Evolutionary conservation across 2,329 filamentous ascomycete species (phyloP).

Genomic region (Capronia coronata): DNA sequence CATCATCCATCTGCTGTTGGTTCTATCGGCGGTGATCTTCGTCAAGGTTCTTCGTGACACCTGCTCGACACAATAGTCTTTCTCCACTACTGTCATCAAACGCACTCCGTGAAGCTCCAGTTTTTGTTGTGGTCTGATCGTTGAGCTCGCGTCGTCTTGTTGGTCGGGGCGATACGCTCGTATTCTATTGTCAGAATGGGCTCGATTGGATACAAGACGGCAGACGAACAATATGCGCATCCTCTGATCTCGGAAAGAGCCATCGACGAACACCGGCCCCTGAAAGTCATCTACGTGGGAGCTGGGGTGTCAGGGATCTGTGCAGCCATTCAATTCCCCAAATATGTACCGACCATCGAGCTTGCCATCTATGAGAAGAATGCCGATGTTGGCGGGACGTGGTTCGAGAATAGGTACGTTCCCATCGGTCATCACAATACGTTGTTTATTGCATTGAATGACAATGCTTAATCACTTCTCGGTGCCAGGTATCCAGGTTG

Average conservation of each 20-base stretch:
- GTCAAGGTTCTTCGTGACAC: too few relatives aligned
- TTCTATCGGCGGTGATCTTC: too few relatives aligned
- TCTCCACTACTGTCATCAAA: too few relatives aligned
- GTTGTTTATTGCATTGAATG: constrained; percentile 31
- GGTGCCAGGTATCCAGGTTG: too few relatives aligned
- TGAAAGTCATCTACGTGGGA: constrained; percentile 17
- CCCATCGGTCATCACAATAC: constrained; percentile 22
- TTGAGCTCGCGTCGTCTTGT: too few relatives aligned
- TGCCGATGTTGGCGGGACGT: constrained; percentile 31
- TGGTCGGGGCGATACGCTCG: too few relatives aligned
- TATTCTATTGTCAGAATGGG: constrained; percentile 11
- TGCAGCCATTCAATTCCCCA: constrained; percentile 17
- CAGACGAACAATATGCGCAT: constrained; percentile 16
- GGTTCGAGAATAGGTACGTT: constrained; percentile 24
- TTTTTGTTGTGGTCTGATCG: too few relatives aligned
- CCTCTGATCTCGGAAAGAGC: constrained; percentile 19
- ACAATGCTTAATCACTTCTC: too few relatives aligned
- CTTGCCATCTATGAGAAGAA: constrained; percentile 29
- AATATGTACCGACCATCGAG: constrained; percentile 16
- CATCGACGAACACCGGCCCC: not conserved
- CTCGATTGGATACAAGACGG: constrained; percentile 16
- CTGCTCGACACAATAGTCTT: too few relatives aligned
- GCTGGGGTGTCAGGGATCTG: constrained; percentile 32
- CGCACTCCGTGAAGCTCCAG: too few relatives aligned
- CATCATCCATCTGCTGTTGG: too few relatives aligned